A percentile compares a stretch with the other conserved stretches of the same genome.
These are phyloP conservation scores for Dacryopinax primogenitus DNA, from an alignment of 768 basidiomycete genomes.

Conservation along the genomic window DNA sequence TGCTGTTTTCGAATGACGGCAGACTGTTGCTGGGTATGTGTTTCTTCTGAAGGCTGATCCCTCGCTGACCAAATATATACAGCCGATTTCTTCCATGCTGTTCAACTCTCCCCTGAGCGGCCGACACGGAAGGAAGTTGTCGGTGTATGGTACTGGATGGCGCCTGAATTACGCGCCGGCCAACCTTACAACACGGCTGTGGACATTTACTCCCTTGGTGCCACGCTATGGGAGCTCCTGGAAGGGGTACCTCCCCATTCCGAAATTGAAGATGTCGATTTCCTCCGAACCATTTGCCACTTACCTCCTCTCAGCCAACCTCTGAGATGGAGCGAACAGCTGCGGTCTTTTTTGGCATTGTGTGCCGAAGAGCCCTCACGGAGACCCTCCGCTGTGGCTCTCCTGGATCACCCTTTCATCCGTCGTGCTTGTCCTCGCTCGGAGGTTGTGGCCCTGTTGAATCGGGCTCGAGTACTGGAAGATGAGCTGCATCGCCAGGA, in stretches of 20 bases:
- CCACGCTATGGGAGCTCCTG: slow-evolving; percentile 73
- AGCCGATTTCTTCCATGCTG: slow-evolving; percentile 75
- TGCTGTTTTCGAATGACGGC: slow-evolving; percentile 56
- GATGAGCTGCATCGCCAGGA: slow-evolving; percentile 23
- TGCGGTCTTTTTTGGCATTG: neutral
- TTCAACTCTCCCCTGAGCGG: slow-evolving; percentile 41
- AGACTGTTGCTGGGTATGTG: slow-evolving; percentile 58
- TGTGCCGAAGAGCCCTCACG: neutral
- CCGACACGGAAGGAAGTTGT: slow-evolving; percentile 45
- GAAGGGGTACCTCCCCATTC: slow-evolving; percentile 49
- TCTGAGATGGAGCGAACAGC: neutral
- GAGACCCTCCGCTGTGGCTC: neutral
- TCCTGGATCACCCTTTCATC: slow-evolving; percentile 45
- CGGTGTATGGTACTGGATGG: slow-evolving; percentile 75
- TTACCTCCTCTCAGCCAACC: neutral
- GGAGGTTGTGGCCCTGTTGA: slow-evolving; percentile 53
- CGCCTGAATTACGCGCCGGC: slow-evolving; percentile 35
- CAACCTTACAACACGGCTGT: slow-evolving; percentile 55
- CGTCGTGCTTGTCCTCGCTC: slow-evolving; percentile 54
- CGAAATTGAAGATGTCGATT: neutral
- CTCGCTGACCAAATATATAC: slow-evolving; percentile 5
- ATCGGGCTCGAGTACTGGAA: slow-evolving; percentile 57
- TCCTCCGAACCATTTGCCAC: neutral
- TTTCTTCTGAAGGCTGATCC: slow-evolving; percentile 1
- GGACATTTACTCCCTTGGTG: slow-evolving; percentile 71